Conservation (phyloP, 2,329 filamentous ascomycete genomes). For the Aspergillus quadrilineatus region DNA sequence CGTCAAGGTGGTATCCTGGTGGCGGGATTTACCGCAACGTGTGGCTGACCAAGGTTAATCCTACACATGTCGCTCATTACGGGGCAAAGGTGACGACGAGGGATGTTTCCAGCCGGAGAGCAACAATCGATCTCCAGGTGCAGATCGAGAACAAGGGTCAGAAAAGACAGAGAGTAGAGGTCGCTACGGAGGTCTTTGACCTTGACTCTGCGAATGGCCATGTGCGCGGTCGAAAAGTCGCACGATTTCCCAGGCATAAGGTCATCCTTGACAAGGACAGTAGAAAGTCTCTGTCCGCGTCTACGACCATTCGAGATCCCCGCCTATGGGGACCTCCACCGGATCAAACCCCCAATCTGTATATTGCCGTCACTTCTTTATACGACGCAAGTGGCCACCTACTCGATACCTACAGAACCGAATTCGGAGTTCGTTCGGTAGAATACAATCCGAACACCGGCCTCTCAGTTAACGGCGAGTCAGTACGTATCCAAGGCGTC, state of each 20-base stretch:
- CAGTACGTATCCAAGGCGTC: slow-evolving; percentile 1
- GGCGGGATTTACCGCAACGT: slow-evolving; percentile 10
- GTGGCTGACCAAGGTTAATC: slow-evolving; percentile 6
- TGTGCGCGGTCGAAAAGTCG: neutral
- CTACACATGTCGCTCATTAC: slow-evolving; percentile 1
- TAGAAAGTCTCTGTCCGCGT: neutral
- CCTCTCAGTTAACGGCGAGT: neutral
- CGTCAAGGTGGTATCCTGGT: slow-evolving; percentile 10
- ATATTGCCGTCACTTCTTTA: neutral
- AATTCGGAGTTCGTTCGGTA: neutral
- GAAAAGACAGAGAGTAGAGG: neutral
- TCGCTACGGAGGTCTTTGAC: neutral
- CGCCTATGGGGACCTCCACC: slow-evolving; percentile 2
- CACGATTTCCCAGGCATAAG: neutral
- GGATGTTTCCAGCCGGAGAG: neutral
- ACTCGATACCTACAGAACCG: neutral
- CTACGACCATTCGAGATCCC: neutral
- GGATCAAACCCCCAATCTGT: neutral
- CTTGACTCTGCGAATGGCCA: neutral
- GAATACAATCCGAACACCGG: neutral
- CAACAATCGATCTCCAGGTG: neutral
- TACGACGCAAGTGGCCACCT: neutral
- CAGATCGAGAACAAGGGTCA: neutral
- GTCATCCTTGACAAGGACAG: neutral
- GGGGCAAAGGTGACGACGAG: neutral